phyloP scores from a whole-genome alignment of 2,329 filamentous ascomycete species.

The Chrysoporthe austroafricana region DNA sequence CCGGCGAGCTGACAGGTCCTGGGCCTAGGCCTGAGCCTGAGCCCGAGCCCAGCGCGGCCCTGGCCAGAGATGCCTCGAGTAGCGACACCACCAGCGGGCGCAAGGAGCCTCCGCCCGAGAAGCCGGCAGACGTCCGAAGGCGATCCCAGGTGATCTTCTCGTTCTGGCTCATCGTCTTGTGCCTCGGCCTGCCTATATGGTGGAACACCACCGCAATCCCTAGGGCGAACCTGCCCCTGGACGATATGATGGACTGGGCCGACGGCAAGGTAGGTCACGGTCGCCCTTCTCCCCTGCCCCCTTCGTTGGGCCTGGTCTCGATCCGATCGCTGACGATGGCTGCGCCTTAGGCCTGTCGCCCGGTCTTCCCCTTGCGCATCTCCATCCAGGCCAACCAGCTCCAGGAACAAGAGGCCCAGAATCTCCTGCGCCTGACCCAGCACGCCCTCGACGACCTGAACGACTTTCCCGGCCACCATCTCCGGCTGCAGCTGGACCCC shows the following conservation, averaged over 20 bases:
- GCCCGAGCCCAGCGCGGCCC: not conserved
- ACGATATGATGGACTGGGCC: conserved; percentile 89
- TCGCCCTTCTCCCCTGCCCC: not conserved
- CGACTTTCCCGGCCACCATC: conserved; percentile 81
- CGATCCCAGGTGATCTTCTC: conserved; percentile 79
- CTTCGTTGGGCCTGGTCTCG: conserved; percentile 8
- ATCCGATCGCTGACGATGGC: not conserved
- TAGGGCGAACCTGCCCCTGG: conserved; percentile 79
- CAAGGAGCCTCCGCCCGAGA: conserved; percentile 76
- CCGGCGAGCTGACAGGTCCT: not conserved
- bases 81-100: conserved; percentile 28
- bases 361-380: conserved; percentile 85
- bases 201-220: conserved; percentile 94
- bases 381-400: conserved; percentile 72
- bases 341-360: conserved; percentile 72
- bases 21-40: conserved; percentile 1
- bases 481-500: conserved; percentile 70
- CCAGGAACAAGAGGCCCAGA: conserved; percentile 68
- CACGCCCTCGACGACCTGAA: conserved; percentile 84
- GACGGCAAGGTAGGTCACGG: conserved; percentile 72
- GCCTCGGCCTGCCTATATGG: conserved; percentile 91
- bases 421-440: conserved; percentile 80
- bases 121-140: conserved; percentile 66
- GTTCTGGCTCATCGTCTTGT: conserved; percentile 86
- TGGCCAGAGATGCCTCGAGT: conserved; percentile 14